Percentiles rank a stretch among this genome's conserved stretches.
Evolutionary conservation across 1,284 basidiomycete species (phyloP).

Genomic region (Anthracocystis walkeri): DNA sequence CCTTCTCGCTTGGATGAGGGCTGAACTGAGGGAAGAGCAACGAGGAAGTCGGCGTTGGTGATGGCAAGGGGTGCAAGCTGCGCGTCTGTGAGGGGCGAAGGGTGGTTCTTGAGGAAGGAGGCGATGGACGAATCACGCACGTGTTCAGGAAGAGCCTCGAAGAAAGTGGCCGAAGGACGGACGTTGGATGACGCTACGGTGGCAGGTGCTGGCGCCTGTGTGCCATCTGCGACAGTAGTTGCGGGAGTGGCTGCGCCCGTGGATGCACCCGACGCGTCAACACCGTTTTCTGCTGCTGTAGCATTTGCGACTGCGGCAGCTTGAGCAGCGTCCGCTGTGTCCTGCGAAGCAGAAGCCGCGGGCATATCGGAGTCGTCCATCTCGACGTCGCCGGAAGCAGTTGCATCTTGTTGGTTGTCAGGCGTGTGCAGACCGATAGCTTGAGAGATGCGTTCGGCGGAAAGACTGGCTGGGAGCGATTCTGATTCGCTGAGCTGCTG

Average conservation of each 20-base stretch:
- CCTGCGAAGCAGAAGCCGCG: background rate
- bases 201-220: constrained; percentile 8
- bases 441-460: constrained; percentile 31
- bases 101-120: constrained; percentile 87
- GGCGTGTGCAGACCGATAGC: constrained; percentile 35
- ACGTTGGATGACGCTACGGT: constrained; percentile 23
- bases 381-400: constrained; percentile 38
- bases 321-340: background rate
- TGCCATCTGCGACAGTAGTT: constrained; percentile 18
- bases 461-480: constrained; percentile 41
- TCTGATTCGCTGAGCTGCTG: constrained; percentile 73
- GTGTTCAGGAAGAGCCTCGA: constrained; percentile 65
- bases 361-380: constrained; percentile 36
- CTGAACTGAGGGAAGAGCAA: constrained; percentile 86
- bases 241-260: constrained; percentile 20
- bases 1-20: constrained; percentile 97
- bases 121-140: constrained; percentile 80
- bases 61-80: constrained; percentile 86
- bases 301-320: constrained; percentile 5
- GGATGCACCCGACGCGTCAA: constrained; percentile 11
- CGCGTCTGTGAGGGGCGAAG: constrained; percentile 79
- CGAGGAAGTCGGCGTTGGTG: constrained; percentile 77
- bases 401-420: constrained; percentile 5
- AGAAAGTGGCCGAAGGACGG: constrained; percentile 48
- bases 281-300: constrained; percentile 8